These are phyloP conservation scores for Populus davidiana DNA, from an alignment of 345 rosid species.

Conservation along the genomic window DNA sequence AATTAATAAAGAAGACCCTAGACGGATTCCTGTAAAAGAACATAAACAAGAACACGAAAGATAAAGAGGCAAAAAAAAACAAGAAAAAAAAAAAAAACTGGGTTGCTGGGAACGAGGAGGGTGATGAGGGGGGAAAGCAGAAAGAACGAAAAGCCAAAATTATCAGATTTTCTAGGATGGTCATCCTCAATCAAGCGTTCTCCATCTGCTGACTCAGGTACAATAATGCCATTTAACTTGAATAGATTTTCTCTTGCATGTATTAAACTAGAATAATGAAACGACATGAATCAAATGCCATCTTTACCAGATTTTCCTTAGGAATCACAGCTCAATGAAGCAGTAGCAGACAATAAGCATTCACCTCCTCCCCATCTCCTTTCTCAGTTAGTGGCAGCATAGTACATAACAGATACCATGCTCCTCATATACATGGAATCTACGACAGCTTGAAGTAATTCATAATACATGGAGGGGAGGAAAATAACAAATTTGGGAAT, in stretches of 20 bases:
- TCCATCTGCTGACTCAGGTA: not conserved
- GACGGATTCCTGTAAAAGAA: not conserved
- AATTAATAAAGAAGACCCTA: not conserved
- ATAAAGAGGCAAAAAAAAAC: not conserved
- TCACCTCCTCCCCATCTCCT: slow-evolving; percentile 9
- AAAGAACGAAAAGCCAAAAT: not conserved
- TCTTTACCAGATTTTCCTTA: not conserved
- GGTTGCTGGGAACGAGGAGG: slow-evolving; percentile 45
- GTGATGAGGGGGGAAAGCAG: slow-evolving; percentile 28
- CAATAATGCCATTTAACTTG: not conserved
- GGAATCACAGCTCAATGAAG: slow-evolving; percentile 16
- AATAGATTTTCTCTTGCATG: not conserved
- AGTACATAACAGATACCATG: slow-evolving; percentile 22
- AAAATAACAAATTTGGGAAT: slow-evolving; percentile 26
- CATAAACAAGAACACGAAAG: not conserved
- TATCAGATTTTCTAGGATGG: not conserved
- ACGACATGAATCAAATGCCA: not conserved
- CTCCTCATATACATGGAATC: slow-evolving; percentile 33
- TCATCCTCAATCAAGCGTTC: not conserved
- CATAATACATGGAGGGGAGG: slow-evolving; percentile 11
- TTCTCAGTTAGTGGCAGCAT: slow-evolving; percentile 16
- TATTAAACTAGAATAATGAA: not conserved
- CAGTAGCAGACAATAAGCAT: slow-evolving; percentile 15
- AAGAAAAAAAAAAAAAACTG: slow-evolving; percentile 32
- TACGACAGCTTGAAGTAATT: slow-evolving; percentile 14